These are phyloP conservation scores for Xylaria sp. DNA, from an alignment of 2,329 filamentous ascomycete genomes.

Conservation along the genomic window DNA sequence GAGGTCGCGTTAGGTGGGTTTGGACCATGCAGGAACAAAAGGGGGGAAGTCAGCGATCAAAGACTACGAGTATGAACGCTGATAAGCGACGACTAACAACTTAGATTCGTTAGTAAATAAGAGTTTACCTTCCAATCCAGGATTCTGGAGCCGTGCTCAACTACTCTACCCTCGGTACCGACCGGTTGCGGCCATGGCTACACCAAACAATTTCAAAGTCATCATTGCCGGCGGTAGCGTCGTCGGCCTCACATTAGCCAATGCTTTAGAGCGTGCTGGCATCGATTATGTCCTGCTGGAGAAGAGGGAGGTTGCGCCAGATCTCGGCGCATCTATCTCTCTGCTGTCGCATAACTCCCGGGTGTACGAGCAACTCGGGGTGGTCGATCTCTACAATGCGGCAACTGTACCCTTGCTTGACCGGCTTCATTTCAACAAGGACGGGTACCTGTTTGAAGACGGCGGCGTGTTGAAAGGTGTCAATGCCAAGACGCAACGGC, in stretches of 20 bases:
- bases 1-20: too few species aligned
- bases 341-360: conserved; percentile 26
- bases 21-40: too few species aligned
- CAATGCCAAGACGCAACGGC: conserved; percentile 19
- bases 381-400: conserved; percentile 23
- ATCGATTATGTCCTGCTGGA: conserved; percentile 39
- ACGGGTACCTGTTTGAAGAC: conserved; percentile 26
- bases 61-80: too few species aligned
- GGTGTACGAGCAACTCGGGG: conserved; percentile 37
- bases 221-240: conserved; percentile 38
- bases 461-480: conserved; percentile 26
- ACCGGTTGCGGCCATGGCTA: conserved; percentile 5
- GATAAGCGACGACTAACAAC: too few species aligned
- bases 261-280: conserved; percentile 34
- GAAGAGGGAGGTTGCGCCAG: conserved; percentile 34
- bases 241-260: conserved; percentile 30
- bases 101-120: too few species aligned
- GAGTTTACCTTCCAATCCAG: too few species aligned
- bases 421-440: conserved; percentile 29
- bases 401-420: conserved; percentile 28
- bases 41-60: too few species aligned
- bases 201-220: conserved; percentile 30
- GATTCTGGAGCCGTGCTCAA: too few species aligned
- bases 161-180: too few species aligned
- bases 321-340: conserved; percentile 34